Percentiles rank a stretch among this genome's conserved stretches.
Conservation (phyloP, 2,329 filamentous ascomycete genomes). For the Cordyceps javanica region DNA sequence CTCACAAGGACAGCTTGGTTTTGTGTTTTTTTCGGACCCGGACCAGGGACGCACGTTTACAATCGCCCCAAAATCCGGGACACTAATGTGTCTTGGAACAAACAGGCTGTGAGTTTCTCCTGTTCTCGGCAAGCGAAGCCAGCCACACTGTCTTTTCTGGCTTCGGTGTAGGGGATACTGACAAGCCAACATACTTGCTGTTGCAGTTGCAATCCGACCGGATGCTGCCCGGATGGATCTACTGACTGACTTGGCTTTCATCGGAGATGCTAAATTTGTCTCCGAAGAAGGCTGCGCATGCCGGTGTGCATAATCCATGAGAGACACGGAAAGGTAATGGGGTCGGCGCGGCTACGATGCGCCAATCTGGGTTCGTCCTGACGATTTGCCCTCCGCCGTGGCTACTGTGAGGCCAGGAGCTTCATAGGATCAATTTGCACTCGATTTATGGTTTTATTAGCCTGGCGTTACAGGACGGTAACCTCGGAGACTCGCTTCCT, state of each 20-base stretch:
- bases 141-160: neutral
- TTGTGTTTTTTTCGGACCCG: neutral
- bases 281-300: neutral
- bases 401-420: neutral
- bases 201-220: slow-evolving; percentile 1
- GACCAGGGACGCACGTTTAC: neutral
- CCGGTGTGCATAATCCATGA: neutral
- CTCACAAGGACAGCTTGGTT: slow-evolving; percentile 6
- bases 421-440: neutral
- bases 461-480: neutral
- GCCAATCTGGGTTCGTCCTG: neutral
- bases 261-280: neutral
- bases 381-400: neutral
- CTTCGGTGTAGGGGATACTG: neutral
- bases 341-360: neutral
- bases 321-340: neutral
- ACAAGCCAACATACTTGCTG: neutral
- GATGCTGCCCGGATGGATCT: neutral
- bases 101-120: neutral
- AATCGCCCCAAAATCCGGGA: neutral
- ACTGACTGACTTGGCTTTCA: neutral
- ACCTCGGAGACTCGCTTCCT: neutral
- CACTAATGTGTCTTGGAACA: neutral
- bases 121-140: neutral
- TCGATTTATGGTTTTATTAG: neutral